Evolutionary conservation across 768 basidiomycete genomes (phyloP).

Genomic region (Podaxis rugospora): DNA sequence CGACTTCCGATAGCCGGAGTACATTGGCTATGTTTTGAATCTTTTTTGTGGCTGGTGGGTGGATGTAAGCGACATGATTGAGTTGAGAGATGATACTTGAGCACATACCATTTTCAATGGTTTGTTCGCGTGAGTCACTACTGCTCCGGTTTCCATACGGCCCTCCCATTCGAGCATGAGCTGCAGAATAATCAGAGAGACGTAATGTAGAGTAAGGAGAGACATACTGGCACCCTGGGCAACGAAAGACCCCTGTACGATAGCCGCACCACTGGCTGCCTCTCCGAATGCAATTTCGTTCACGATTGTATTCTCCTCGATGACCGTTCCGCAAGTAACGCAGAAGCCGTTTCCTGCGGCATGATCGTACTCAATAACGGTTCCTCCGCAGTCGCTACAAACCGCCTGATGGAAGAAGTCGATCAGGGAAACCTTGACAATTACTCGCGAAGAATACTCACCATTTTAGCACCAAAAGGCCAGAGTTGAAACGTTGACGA

Average conservation of each 20-base stretch:
- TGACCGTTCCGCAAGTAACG: conserved; percentile 80
- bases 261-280: conserved; percentile 84
- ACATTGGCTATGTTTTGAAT: conserved; percentile 81
- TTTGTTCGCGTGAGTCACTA: conserved; percentile 84
- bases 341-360: conserved; percentile 86
- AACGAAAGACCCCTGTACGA: conserved; percentile 93
- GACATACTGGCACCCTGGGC: conserved; percentile 85
- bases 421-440: not conserved
- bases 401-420: conserved; percentile 39
- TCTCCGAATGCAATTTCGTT: conserved; percentile 97
- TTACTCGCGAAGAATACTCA: not conserved
- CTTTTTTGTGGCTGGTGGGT: conserved; percentile 62
- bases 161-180: conserved; percentile 77
- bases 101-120: conserved; percentile 77
- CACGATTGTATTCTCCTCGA: conserved; percentile 92
- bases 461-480: not conserved
- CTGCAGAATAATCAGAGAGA: conserved; percentile 31
- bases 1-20: conserved; percentile 73
- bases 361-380: conserved; percentile 80
- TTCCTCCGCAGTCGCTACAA: conserved; percentile 77
- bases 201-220: not conserved
- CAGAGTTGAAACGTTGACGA: not conserved
- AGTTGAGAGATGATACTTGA: not conserved
- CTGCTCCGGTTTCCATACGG: conserved; percentile 78
- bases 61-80: conserved; percentile 1